Conservation (phyloP, 2,329 filamentous ascomycete species). For the Phialocephala sp. region DNA sequence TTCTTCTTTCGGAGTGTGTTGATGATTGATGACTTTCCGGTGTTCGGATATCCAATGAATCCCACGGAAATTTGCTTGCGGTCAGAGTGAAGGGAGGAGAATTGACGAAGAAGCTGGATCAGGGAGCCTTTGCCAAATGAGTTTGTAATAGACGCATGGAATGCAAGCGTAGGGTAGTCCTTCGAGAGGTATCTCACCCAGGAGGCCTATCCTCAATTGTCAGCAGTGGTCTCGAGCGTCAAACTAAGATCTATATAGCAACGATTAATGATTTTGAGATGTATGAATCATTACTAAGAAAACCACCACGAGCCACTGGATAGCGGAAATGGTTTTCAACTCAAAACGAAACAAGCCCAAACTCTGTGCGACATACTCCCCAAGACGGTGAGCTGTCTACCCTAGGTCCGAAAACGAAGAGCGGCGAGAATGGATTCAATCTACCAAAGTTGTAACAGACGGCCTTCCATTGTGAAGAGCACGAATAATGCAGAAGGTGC, state of each 20-base stretch:
- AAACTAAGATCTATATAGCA: conserved; percentile 16
- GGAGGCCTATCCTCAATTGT: conserved; percentile 67
- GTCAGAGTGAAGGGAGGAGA: conserved; percentile 85
- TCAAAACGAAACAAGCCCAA: conserved; percentile 88
- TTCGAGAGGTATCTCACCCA: conserved; percentile 91
- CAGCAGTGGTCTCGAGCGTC: conserved; percentile 34
- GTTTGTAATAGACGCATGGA: conserved; percentile 94
- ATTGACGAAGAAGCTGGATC: conserved; percentile 91
- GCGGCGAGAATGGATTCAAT: conserved; percentile 75
- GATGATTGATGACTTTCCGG: conserved; percentile 95
- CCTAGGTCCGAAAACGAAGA: conserved; percentile 66
- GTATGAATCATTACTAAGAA: conserved; percentile 99
- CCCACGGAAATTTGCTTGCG: conserved; percentile 95
- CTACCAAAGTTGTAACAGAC: conserved; percentile 99
- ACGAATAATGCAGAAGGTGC: conserved; percentile 67
- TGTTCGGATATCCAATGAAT: conserved; percentile 79
- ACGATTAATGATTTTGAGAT: conserved; percentile 47
- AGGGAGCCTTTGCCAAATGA: conserved; percentile 95
- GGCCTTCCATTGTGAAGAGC: conserved; percentile 72
- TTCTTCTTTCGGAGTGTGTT: conserved; percentile 95
- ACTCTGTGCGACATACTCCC: conserved; percentile 71
- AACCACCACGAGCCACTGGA: conserved; percentile 70
- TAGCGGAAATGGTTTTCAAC: conserved; percentile 86
- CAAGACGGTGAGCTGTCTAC: conserved; percentile 88
- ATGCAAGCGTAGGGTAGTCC: conserved; percentile 91